Evolutionary conservation across 2,329 filamentous ascomycete species (phyloP).

Genomic region (Stachybotrys chlorohalonatus): DNA sequence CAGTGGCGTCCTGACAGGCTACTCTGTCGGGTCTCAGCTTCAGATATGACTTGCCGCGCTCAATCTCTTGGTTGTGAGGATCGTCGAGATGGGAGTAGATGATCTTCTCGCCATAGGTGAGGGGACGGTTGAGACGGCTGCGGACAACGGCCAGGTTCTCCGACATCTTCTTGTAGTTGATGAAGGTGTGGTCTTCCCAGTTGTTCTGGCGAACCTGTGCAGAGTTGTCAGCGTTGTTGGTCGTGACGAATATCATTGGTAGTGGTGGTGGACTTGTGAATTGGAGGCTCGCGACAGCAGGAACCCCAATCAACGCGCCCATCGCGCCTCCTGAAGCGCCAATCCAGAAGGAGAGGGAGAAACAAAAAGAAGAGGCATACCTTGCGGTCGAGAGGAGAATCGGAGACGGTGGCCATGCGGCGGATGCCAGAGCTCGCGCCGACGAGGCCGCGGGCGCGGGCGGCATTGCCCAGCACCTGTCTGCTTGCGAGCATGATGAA

Average conservation of each 20-base stretch:
- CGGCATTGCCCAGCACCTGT: slow-evolving; percentile 57
- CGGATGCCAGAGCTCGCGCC: slow-evolving; percentile 53
- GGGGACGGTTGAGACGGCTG: slow-evolving; percentile 78
- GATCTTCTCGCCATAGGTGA: slow-evolving; percentile 97
- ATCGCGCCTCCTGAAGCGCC: neutral
- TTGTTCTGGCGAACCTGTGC: slow-evolving; percentile 79
- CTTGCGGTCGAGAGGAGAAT: slow-evolving; percentile 85
- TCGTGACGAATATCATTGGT: neutral
- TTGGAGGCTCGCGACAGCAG: no score
- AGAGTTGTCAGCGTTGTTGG: neutral
- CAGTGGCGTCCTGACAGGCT: slow-evolving; percentile 98
- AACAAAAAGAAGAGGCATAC: slow-evolving; percentile 31
- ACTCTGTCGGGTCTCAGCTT: slow-evolving; percentile 96
- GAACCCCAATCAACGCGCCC: no score
- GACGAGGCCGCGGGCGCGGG: slow-evolving; percentile 49
- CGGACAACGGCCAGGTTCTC: slow-evolving; percentile 93
- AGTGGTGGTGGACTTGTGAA: no score
- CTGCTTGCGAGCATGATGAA: slow-evolving; percentile 60
- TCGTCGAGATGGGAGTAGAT: slow-evolving; percentile 98
- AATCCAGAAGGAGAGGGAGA: neutral
- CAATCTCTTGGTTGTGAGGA: slow-evolving; percentile 89
- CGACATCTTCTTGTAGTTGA: slow-evolving; percentile 99
- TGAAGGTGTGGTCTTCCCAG: slow-evolving; percentile 91
- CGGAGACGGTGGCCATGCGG: slow-evolving; percentile 76
- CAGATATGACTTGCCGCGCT: slow-evolving; percentile 91